These are phyloP conservation scores for Hyphopichia buzzinii DNA, from an alignment of 1,139 yeast genomes.

Conservation along the genomic window DNA sequence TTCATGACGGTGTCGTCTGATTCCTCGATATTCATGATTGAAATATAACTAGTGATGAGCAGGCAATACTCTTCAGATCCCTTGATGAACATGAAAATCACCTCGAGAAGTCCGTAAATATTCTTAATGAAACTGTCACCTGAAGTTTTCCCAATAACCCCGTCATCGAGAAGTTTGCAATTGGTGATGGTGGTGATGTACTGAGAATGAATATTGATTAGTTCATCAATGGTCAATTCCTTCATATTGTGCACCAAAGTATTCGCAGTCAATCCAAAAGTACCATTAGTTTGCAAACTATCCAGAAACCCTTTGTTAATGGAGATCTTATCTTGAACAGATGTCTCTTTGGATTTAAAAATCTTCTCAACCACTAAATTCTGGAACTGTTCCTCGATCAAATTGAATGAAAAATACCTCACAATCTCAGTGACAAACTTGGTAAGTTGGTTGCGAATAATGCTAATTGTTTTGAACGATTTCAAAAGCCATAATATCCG, in stretches of 20 bases:
- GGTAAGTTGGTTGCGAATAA: constrained; percentile 46
- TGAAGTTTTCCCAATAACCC: constrained; percentile 36
- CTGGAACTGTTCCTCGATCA: constrained; percentile 45
- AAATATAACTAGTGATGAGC: constrained; percentile 27
- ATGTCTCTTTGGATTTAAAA: constrained; percentile 13
- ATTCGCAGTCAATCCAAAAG: not conserved
- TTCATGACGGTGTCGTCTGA: constrained; percentile 5
- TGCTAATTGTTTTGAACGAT: constrained; percentile 37
- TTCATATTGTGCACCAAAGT: constrained; percentile 16
- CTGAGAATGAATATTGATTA: constrained; percentile 37
- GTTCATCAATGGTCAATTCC: constrained; percentile 46
- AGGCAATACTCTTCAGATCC: constrained; percentile 45
- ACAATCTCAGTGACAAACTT: constrained; percentile 45
- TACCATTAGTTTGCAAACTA: constrained; percentile 7
- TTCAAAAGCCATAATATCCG: constrained; percentile 27
- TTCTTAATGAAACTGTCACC: constrained; percentile 44
- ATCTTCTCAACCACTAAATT: constrained; percentile 23
- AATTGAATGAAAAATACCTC: constrained; percentile 45
- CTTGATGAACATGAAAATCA: constrained; percentile 41
- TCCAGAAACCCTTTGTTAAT: constrained; percentile 9
- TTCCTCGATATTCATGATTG: constrained; percentile 23
- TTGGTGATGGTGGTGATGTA: constrained; percentile 39
- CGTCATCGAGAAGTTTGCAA: constrained; percentile 38
- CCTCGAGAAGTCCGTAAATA: constrained; percentile 42
- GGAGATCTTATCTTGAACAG: constrained; percentile 9